Conservation (phyloP, 305 asterid species). For the Solanum hybrid region DNA sequence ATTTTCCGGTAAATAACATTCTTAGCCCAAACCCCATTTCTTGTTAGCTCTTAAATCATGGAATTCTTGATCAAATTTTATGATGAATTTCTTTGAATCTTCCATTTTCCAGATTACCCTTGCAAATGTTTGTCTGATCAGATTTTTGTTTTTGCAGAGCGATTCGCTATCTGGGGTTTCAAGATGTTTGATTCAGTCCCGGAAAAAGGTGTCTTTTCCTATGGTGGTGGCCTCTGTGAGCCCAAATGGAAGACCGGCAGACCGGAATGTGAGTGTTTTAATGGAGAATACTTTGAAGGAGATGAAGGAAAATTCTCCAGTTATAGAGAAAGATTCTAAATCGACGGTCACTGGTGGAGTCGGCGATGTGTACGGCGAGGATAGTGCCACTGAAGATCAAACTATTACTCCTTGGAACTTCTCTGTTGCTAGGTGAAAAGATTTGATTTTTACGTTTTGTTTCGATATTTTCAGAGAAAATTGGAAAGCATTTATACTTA, state of each 20-base stretch:
- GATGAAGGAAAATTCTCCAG: constrained; percentile 32
- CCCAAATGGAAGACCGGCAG: constrained; percentile 55
- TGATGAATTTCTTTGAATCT: neutral
- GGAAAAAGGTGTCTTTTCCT: constrained; percentile 38
- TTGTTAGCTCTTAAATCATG: neutral
- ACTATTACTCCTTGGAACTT: constrained; percentile 80
- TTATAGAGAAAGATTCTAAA: constrained; percentile 39
- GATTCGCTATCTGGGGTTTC: constrained; percentile 57
- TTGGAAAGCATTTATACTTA: neutral
- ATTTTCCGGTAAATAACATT: constrained; percentile 34
- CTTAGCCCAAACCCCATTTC: neutral
- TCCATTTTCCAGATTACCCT: neutral
- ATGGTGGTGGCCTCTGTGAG: constrained; percentile 21
- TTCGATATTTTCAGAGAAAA: constrained; percentile 11
- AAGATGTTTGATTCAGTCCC: constrained; percentile 35
- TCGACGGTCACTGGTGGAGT: constrained; percentile 59
- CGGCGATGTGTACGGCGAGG: constrained; percentile 86
- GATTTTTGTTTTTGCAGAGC: constrained; percentile 30
- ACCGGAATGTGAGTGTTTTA: constrained; percentile 63
- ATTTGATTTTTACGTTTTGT: neutral
- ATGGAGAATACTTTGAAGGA: constrained; percentile 56
- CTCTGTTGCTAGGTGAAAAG: constrained; percentile 69
- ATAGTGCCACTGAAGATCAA: constrained; percentile 84
- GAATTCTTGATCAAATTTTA: neutral
- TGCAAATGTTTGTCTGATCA: neutral